Percentiles rank a stretch among this genome's conserved stretches.
phyloP scores from a whole-genome alignment of 1,284 basidiomycete species.

The Cystobasidiaceae sp. region DNA sequence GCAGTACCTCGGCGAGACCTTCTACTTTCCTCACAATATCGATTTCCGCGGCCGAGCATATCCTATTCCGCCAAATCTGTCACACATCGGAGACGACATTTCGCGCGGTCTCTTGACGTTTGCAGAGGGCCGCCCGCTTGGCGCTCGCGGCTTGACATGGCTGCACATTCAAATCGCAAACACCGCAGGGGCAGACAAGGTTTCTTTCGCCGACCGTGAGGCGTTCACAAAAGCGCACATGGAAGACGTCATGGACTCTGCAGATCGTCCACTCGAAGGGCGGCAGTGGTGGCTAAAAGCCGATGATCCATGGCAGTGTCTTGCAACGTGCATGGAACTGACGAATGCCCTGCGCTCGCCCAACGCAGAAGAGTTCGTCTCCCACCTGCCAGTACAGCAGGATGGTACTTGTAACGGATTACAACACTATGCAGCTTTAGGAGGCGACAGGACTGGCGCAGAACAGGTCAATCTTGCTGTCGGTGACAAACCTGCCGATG shows the following conservation, averaged over 20 bases:
- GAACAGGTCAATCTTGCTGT: conserved; percentile 86
- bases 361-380: conserved; percentile 67
- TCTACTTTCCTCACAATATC: conserved; percentile 95
- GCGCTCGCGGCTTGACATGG: conserved; percentile 72
- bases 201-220: conserved; percentile 83
- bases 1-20: conserved; percentile 74
- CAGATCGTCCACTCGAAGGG: conserved; percentile 66
- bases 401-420: conserved; percentile 98
- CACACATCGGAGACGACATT: conserved; percentile 93
- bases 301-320: conserved; percentile 96
- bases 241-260: conserved; percentile 76
- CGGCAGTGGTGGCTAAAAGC: conserved; percentile 52
- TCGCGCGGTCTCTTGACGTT: conserved; percentile 85
- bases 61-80: conserved; percentile 91
- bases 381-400: conserved; percentile 86
- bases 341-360: conserved; percentile 66
- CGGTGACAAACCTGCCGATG: conserved; percentile 84
- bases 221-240: conserved; percentile 69
- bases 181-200: conserved; percentile 91
- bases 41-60: conserved; percentile 98
- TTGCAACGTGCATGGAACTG: conserved; percentile 86
- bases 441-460: conserved; percentile 84
- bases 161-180: conserved; percentile 92
- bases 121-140: conserved; percentile 72
- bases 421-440: conserved; percentile 97